These are phyloP conservation scores for Leptographium wingfieldii DNA, from an alignment of 2,329 filamentous ascomycete genomes.

Conservation along the genomic window DNA sequence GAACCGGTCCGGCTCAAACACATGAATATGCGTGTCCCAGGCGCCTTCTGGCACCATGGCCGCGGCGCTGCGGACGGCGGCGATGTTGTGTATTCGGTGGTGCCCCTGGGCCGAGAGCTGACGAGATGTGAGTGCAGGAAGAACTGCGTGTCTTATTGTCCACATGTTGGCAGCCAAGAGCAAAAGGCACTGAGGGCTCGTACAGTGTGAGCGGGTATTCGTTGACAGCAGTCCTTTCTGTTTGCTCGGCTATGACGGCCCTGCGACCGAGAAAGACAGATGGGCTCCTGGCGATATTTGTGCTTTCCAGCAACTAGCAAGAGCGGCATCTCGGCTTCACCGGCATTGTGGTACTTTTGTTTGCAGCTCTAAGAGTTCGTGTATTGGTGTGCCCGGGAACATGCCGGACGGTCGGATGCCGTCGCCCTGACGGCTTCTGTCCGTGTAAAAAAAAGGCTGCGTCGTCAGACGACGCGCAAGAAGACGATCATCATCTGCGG, in stretches of 20 bases:
- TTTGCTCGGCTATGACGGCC: not conserved
- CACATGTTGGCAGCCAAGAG: not conserved
- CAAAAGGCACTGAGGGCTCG: not conserved
- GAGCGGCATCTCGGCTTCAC: not conserved
- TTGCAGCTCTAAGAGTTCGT: not conserved
- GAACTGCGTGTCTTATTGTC: not conserved
- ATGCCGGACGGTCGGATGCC: not conserved
- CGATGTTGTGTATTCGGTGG: not conserved
- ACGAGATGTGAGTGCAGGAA: not conserved
- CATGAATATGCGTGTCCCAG: not conserved
- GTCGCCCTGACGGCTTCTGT: not conserved
- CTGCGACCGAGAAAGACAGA: not conserved
- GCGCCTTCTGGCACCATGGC: not conserved
- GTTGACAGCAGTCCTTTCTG: not conserved
- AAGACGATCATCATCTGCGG: not conserved
- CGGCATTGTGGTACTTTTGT: not conserved
- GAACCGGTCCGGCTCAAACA: not conserved
- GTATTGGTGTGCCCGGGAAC: not conserved
- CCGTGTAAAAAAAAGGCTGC: not conserved
- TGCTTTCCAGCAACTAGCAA: not conserved
- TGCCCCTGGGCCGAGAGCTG: not conserved
- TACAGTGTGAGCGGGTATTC: not conserved
- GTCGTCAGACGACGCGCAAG: not conserved
- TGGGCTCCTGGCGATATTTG: too few species aligned
- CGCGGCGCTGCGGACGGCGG: not conserved